Base-by-base conservation (phyloP, 805 yeast genomes). In the Lachancea sp. region DNA sequence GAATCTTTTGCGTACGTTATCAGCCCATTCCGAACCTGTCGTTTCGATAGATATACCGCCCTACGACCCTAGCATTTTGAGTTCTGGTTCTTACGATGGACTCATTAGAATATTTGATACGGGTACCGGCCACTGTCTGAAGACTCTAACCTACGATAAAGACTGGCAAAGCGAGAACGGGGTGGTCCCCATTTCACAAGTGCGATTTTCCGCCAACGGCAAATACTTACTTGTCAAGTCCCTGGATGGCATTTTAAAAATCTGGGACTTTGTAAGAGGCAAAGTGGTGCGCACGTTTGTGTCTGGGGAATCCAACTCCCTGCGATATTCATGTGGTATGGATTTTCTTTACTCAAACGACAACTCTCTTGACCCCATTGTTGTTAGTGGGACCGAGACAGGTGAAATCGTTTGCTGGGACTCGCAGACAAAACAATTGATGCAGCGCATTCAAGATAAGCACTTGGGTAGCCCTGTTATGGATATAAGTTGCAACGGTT, bases 11-110 rank as follows among this genome's bases (percentile, higher is more conserved):
- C 79, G 83, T 54, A 85, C 94, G 0, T 65, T 90, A 36, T 83
- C 95, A 29, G 97, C 97, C 0, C 98, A 90, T 62, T 77, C 94
- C 0, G 97, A 87, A 50, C 94, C 97, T 0, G 83, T 92, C 2
- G 77, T 85, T 17, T 72, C 85, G 0, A 67, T 89, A 1, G 80
- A 86, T 51, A 64, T 90, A 35, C 76, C 84, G 2, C 78, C 75
- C 41, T 96, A 84, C 50, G 88, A 89, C 43, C 73, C 95, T 0
- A 76, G 92, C 26, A 75, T 92, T 1, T 39, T 62, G n/a, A 83
- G 80, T 2, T 82, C 95, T 46, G 92, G 94, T 0, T 82, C 95
- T 13, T 83, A 81, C 58, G 98, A 90, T 62, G 98, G 98, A 3
- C 70, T 87, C 49, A 82, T 90, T 19, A 69, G 98, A 36, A 66